phyloP scores from a whole-genome alignment of 2,329 filamentous ascomycete species.

The Aspergillus hiratsukae region DNA sequence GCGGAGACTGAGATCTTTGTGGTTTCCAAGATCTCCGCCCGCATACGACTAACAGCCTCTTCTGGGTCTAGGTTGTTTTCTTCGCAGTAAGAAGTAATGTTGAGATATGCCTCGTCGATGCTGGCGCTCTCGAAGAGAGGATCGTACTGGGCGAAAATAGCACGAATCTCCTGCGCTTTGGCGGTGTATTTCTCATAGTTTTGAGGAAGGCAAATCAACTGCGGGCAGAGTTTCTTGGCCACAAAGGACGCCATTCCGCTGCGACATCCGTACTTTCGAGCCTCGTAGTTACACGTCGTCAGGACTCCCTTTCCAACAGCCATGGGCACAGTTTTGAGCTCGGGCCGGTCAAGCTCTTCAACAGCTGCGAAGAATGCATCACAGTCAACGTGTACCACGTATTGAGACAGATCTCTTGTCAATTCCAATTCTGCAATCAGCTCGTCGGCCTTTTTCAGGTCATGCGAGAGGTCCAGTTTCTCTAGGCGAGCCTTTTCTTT shows the following conservation, averaged over 20 bases:
- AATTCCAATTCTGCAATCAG: slow-evolving; percentile 75
- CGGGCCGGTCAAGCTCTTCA: slow-evolving; percentile 77
- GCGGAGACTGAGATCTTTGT: slow-evolving; percentile 87
- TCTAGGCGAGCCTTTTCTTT: slow-evolving; percentile 71
- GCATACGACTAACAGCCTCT: slow-evolving; percentile 71
- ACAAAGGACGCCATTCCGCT: slow-evolving; percentile 97
- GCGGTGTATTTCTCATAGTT: slow-evolving; percentile 89
- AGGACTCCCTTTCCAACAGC: slow-evolving; percentile 75
- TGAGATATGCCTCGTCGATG: slow-evolving; percentile 94
- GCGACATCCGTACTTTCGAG: slow-evolving; percentile 82
- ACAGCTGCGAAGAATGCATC: slow-evolving; percentile 97
- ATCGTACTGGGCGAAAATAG: slow-evolving; percentile 82
- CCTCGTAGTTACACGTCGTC: slow-evolving; percentile 80
- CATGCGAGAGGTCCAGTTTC: slow-evolving; percentile 65
- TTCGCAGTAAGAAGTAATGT: slow-evolving; percentile 81
- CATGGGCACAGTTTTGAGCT: slow-evolving; percentile 81
- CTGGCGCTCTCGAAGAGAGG: slow-evolving; percentile 87
- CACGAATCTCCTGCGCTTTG: slow-evolving; percentile 82
- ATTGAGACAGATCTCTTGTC: slow-evolving; percentile 74
- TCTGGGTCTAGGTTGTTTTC: slow-evolving; percentile 65
- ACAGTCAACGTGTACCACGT: slow-evolving; percentile 88
- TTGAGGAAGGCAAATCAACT: slow-evolving; percentile 73
- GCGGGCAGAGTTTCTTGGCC: slow-evolving; percentile 86
- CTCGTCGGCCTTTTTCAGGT: slow-evolving; percentile 73
- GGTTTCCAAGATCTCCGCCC: slow-evolving; percentile 68